Evolutionary conservation across 257 asterid species (phyloP), one percentile per base, ranked within the genome.

Genomic region (Hygrophila difformis): DNA sequence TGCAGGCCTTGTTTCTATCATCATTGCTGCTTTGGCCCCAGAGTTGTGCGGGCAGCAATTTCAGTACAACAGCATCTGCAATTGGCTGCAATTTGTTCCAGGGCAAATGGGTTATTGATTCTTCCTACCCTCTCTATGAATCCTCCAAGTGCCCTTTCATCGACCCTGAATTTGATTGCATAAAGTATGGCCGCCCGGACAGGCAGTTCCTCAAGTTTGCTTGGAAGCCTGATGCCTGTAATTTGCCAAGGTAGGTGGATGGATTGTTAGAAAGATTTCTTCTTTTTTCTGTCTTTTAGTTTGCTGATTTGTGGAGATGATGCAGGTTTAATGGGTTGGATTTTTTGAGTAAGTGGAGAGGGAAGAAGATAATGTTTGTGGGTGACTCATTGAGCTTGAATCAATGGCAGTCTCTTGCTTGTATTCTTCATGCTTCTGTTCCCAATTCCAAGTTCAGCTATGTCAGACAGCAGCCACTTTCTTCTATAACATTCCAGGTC

Each of bases 311-410:
- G 31, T 26, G 33, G 58, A 4, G 26, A 1, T 3, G 3, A 56
- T 49, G 6, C 49, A 81, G 93, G 54, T 82, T 82, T 60, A 40
- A 78, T 62, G 93, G 93, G 60, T 1, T 59, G 65, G 85, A 82
- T 59, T 71, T 82, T 3, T 24, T 82, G 68, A 73, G n/a, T 66
- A 65, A 71, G 40, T 78, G 80, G 82, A 70, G 71, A 0, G 88
- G 89, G 60, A 82, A 78, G 70, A 82, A 78, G 69, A 72, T 82
- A 18, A 82, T 82, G 93, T 82, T 82, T 63, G 79, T 82, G 17
- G 93, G 93, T 11, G 93, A 82, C 66, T 82, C 93, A 9, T 71
- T 82, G 85, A 78, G 93, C 66, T 54, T 78, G 77, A 82, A 82
- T 67, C 82, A 75, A 76, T 82, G 93, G 93, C 52, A 63, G 38